These are phyloP conservation scores for Camellia sinensis DNA, from an alignment of 148 eudicot genomes.

Conservation along the genomic window DNA sequence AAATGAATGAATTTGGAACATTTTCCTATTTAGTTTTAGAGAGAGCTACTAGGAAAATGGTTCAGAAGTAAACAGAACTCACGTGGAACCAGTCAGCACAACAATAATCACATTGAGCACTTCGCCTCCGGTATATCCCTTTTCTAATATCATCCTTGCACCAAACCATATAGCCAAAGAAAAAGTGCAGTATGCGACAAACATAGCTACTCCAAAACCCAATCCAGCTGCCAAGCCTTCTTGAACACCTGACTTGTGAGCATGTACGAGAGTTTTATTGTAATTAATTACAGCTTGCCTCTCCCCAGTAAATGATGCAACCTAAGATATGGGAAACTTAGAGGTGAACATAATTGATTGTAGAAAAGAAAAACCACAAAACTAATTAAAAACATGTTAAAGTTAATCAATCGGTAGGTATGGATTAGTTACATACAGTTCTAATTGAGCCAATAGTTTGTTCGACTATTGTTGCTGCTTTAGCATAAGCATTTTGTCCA, in stretches of 20 bases:
- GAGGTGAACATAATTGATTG: neutral
- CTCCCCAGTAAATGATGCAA: slow-evolving; percentile 85
- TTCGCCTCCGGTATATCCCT: slow-evolving; percentile 55
- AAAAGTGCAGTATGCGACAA: slow-evolving; percentile 46
- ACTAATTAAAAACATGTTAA: neutral
- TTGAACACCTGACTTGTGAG: slow-evolving; percentile 52
- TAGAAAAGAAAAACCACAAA: neutral
- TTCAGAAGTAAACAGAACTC: slow-evolving; percentile 6
- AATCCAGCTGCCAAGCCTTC: slow-evolving; percentile 67
- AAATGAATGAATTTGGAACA: neutral
- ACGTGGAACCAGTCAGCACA: slow-evolving; percentile 37
- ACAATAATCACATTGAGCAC: slow-evolving; percentile 63
- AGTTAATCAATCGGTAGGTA: neutral
- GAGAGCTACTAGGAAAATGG: neutral
- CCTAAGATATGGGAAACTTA: slow-evolving; percentile 30
- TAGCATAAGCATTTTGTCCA: slow-evolving; percentile 69
- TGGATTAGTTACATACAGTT: slow-evolving; percentile 48
- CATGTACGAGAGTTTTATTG: slow-evolving; percentile 49
- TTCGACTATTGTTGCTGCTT: slow-evolving; percentile 74
- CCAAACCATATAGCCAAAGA: slow-evolving; percentile 80
- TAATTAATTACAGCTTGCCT: slow-evolving; percentile 54
- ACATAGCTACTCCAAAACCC: slow-evolving; percentile 55
- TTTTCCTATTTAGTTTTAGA: neutral
- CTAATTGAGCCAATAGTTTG: slow-evolving; percentile 83
- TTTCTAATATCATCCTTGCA: slow-evolving; percentile 58